Percentiles rank a stretch among this genome's conserved stretches.
These are phyloP conservation scores for Cercospora brassicicola DNA, from an alignment of 2,329 filamentous ascomycete species.

Conservation along the genomic window DNA sequence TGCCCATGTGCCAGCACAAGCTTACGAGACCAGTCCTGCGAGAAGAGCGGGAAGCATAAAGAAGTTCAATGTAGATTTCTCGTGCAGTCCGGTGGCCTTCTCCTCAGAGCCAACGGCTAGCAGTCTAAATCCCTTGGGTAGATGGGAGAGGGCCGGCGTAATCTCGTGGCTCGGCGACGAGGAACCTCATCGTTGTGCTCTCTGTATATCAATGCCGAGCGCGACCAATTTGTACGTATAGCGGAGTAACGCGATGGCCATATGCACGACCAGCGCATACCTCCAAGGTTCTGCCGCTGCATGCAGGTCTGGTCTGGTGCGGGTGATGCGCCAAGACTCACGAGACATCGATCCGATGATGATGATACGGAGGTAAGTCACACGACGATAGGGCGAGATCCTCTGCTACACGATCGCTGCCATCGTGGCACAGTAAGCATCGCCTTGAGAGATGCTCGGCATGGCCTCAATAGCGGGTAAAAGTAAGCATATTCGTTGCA, in stretches of 20 bases:
- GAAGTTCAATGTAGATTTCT: not conserved
- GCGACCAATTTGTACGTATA: not conserved
- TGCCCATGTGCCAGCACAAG: not conserved
- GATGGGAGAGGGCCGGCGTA: slow-evolving; percentile 7
- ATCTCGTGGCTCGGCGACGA: slow-evolving; percentile 13
- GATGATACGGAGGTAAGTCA: not conserved
- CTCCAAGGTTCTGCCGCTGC: slow-evolving; percentile 5
- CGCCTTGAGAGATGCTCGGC: slow-evolving; percentile 1
- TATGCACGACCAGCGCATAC: slow-evolving; percentile 14
- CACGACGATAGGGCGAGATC: not conserved
- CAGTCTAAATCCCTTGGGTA: not conserved
- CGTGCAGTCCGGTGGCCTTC: not conserved
- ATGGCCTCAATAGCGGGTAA: not conserved
- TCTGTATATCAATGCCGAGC: not conserved
- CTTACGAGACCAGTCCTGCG: not conserved
- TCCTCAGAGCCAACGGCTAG: not conserved
- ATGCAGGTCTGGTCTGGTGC: not conserved
- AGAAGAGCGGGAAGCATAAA: not conserved
- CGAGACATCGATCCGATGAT: not conserved
- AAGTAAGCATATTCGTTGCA: not conserved
- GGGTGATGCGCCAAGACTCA: not conserved
- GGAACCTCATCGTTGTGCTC: not conserved
- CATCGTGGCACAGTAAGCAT: not conserved
- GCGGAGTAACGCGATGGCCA: slow-evolving; percentile 9
- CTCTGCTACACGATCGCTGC: not conserved